Base-by-base conservation (phyloP, 768 basidiomycete genomes). In the Russula virescens region DNA sequence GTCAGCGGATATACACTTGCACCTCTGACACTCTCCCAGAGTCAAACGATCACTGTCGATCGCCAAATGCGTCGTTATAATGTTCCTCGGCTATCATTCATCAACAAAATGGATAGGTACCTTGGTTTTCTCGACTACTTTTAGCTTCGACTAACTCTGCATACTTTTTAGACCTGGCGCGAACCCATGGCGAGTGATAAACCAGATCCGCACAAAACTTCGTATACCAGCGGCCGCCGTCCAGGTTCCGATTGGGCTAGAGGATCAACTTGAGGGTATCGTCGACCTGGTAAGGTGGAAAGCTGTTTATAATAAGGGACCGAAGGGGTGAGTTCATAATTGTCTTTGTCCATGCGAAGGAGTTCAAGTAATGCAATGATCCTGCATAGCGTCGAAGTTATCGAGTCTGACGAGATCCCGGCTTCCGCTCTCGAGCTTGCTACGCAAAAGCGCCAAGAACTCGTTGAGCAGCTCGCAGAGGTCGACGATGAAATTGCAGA, bases 31-130 rank as follows among this genome's bases (percentile, higher is more conserved):
- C 25, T 13, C 19, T 2, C 26, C 48, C 5, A 95, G 86, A 93
- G 90, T 76, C 97, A 99, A 83, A 99, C 97, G 2, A 98, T 94
- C 23, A 99, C 97, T 14, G 97, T 99, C 42, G 97, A 99, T 76
- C 82, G 97, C 63, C 97, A 99, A 80, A 99, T 99, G 97, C 83
- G 91, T 64, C 85, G 97, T 40, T 99, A 99, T 73, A 88, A 88
- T 69, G 92, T 99, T 61, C 97, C 97, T 61, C 83, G 97, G 48
- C 83, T 99, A 63, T 97, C 94, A 0, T 98, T 97, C 74, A 85
- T 98, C 71, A 98, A 98, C 76, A 98, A 98, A 77, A 98, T 98
- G 96, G 96, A 98, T 71, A 83, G 93, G 91, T 91, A 54, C 16
- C 75, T 59, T 50, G 13, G 14, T 31, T 46, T 6, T 34, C 10